Conservation (phyloP, 2,329 filamentous ascomycete genomes). For the Arthrobotrys musiformis region DNA sequence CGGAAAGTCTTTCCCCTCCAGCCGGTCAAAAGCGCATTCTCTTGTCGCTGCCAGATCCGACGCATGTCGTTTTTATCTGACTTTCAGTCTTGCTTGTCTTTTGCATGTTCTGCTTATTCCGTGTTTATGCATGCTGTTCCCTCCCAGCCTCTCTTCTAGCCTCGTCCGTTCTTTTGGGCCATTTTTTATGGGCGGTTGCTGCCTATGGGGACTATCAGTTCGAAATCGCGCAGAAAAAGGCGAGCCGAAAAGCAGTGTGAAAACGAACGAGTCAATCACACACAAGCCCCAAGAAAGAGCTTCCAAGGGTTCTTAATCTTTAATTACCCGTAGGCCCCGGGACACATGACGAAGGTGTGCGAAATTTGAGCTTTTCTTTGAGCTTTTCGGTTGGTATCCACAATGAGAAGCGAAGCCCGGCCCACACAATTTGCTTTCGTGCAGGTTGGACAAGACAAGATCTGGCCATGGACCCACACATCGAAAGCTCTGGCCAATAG, state of each 20-base stretch:
- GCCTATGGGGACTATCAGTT: conserved; percentile 26
- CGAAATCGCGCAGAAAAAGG: conserved; percentile 46
- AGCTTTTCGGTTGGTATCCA: conserved; percentile 42
- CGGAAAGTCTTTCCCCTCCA: conserved; percentile 40
- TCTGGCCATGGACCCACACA: conserved; percentile 48
- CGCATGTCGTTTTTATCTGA: conserved; percentile 1
- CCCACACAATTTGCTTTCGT: conserved; percentile 55
- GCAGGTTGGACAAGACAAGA: conserved; percentile 55
- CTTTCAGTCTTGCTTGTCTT: conserved; percentile 1
- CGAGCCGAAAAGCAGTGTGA: conserved; percentile 26
- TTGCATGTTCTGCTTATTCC: conserved; percentile 10
- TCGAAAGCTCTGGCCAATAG: conserved; percentile 36
- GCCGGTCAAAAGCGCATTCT: conserved; percentile 44
- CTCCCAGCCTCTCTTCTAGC: conserved; percentile 5
- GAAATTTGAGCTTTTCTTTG: conserved; percentile 29
- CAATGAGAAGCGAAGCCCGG: conserved; percentile 50
- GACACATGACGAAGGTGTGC: conserved; percentile 52
- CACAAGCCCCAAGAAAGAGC: conserved; percentile 6
- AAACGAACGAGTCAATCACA: conserved; percentile 31
- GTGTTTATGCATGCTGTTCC: conserved; percentile 37
- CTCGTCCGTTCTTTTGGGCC: conserved; percentile 16
- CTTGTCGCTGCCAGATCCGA: conserved; percentile 25
- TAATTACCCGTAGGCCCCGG: conserved; percentile 52
- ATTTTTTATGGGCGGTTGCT: conserved; percentile 26
- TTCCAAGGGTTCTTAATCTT: conserved; percentile 33